A percentile compares a stretch with the other conserved stretches of the same genome.
These are phyloP conservation scores for Hemileccinum impolitum DNA, from an alignment of 768 basidiomycete species.

Conservation along the genomic window DNA sequence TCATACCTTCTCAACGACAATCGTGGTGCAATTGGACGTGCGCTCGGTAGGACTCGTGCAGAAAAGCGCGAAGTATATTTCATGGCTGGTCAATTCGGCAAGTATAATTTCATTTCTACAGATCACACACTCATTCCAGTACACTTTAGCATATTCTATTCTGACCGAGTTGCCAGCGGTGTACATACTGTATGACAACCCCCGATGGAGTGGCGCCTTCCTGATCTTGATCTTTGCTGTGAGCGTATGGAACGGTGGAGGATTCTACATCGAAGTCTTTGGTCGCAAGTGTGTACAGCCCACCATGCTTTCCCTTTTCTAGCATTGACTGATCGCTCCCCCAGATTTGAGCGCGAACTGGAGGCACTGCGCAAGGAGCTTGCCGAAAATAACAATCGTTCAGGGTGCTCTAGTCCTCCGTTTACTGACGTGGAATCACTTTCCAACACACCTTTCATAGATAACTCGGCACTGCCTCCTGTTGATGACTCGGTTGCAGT, in stretches of 20 bases:
- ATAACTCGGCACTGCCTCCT: slow-evolving; percentile 19
- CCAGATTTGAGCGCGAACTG: slow-evolving; percentile 88
- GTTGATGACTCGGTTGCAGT: slow-evolving; percentile 15
- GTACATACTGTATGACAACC: slow-evolving; percentile 76
- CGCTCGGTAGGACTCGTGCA: slow-evolving; percentile 56
- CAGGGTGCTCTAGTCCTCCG: slow-evolving; percentile 51
- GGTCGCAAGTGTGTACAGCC: slow-evolving; percentile 78
- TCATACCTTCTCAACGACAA: slow-evolving; percentile 87
- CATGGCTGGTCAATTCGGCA: slow-evolving; percentile 82
- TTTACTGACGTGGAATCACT: slow-evolving; percentile 41
- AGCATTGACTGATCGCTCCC: slow-evolving; percentile 5
- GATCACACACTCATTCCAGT: slow-evolving; percentile 1
- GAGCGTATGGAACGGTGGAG: slow-evolving; percentile 94
- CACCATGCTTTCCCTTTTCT: not conserved
- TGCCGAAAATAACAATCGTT: slow-evolving; percentile 62
- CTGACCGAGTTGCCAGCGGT: slow-evolving; percentile 86
- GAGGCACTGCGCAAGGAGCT: slow-evolving; percentile 89
- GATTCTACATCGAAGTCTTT: slow-evolving; percentile 95
- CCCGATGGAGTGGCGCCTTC: slow-evolving; percentile 75
- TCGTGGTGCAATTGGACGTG: slow-evolving; percentile 74
- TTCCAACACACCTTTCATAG: slow-evolving; percentile 33
- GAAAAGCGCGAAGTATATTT: slow-evolving; percentile 68
- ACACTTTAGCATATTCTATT: slow-evolving; percentile 66
- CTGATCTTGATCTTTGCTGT: slow-evolving; percentile 78
- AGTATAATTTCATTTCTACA: slow-evolving; percentile 20